Evolutionary conservation across 371 early-diverging fungal species (phyloP), one percentile per base, ranked within the genome.

Genomic region (Mucor velutinosus): DNA sequence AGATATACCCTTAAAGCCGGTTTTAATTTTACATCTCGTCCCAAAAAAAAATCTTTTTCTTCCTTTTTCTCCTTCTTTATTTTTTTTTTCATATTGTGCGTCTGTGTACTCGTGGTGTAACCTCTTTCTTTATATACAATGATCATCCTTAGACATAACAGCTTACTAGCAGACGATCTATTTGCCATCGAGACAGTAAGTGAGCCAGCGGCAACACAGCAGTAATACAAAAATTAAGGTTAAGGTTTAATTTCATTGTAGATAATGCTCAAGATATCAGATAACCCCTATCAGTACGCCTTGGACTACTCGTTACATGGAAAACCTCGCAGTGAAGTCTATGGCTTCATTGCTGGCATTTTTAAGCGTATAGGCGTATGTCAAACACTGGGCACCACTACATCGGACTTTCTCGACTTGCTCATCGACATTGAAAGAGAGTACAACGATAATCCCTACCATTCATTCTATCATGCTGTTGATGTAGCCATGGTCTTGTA

Each of bases 401-500:
- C 84, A 4, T 87, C 84, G 17, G 86, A 87, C 41, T 77, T 96
- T 66, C 83, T 95, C 15, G 93, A 93, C 60, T 94, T 94, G 64
- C 78, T 92, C 32, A 79, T 93, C 30, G 94, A 92, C 60, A 89
- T 96, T 39, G 93, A 93, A 64, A 75, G 79, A 35, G 90, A 91
- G 43, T 95, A 95, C 74, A 75, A 79, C 14, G 77, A 84, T 7
- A 93, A 92, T 60, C 93, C 94, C 2, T 96, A 96, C 66, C 97
- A 96, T 73, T 92, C 92, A 8, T 95, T 95, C 67, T 87, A 89
- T 74, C 97, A 95, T 72, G 94, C 94, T 7, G 90, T 90, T 0
- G 97, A 96, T 75, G 95, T 95, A 3, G 85, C 92, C 5, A 86
- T 89, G 58, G 92, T 95, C 60, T 73, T 94, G 12, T 91, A 88